These are phyloP conservation scores for Tricholoma flavovirens DNA, from an alignment of 768 basidiomycete species.

Conservation along the genomic window DNA sequence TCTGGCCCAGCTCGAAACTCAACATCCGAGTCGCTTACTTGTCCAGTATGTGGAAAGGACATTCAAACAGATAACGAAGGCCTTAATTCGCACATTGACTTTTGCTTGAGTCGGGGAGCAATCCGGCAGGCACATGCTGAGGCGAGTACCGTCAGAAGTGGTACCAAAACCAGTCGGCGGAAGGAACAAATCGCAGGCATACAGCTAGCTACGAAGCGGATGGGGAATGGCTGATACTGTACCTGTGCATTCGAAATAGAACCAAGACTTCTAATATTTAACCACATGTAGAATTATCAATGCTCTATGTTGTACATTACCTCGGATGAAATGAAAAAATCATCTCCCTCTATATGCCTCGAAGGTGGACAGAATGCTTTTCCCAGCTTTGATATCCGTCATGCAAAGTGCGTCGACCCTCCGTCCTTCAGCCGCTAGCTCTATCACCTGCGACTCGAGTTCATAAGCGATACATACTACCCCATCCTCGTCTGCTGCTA, in stretches of 20 bases:
- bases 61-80: slow-evolving; percentile 68
- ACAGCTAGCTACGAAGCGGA: not conserved
- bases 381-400: slow-evolving; percentile 69
- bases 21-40: slow-evolving; percentile 35
- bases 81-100: slow-evolving; percentile 86
- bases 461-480: slow-evolving; percentile 73
- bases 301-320: not conserved
- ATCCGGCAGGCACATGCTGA: slow-evolving; percentile 65
- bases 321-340: not conserved
- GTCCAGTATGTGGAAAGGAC: slow-evolving; percentile 66
- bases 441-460: slow-evolving; percentile 48
- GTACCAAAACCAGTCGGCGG: not conserved
- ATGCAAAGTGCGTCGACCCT: slow-evolving; percentile 68
- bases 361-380: slow-evolving; percentile 74
- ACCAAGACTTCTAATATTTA: not conserved
- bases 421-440: slow-evolving; percentile 51
- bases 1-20: not conserved
- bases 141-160: slow-evolving; percentile 16
- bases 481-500: slow-evolving; percentile 86
- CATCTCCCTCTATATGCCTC: slow-evolving; percentile 55
- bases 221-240: slow-evolving; percentile 19
- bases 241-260: not conserved
- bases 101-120: slow-evolving; percentile 74
- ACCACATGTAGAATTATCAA: not conserved
- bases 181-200: not conserved